Conservation (phyloP, 495 filamentous ascomycete genomes). For the Neurospora sp. region DNA sequence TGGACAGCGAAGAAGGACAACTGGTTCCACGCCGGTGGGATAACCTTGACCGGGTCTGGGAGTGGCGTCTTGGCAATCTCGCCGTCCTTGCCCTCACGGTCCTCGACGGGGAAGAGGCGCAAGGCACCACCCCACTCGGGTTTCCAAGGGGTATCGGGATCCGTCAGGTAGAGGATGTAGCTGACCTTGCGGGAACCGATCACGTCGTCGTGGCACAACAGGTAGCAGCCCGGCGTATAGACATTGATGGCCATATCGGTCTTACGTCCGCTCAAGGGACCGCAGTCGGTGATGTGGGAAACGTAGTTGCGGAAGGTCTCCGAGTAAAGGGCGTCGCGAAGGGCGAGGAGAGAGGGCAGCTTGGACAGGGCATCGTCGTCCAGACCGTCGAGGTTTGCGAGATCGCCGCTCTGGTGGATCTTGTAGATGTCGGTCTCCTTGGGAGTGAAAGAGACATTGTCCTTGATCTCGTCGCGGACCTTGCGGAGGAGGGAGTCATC, state of each 20-base stretch:
- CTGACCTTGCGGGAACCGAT: constrained; percentile 88
- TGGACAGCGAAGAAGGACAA: constrained; percentile 96
- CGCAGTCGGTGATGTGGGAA: constrained; percentile 71
- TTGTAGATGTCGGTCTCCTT: constrained; percentile 99
- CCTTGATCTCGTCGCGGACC: constrained; percentile 81
- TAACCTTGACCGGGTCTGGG: constrained; percentile 62
- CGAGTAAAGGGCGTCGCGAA: constrained; percentile 91
- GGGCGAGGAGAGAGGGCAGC: constrained; percentile 72
- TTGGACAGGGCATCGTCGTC: constrained; percentile 70
- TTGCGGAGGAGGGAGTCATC: constrained; percentile 67
- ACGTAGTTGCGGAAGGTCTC: constrained; percentile 80
- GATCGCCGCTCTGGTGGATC: constrained; percentile 95
- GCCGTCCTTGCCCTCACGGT: constrained; percentile 54
- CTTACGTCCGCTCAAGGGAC: constrained; percentile 81
- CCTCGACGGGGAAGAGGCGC: constrained; percentile 70
- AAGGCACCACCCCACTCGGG: constrained; percentile 89
- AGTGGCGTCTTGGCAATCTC: constrained; percentile 62
- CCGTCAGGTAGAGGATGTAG: constrained; percentile 94
- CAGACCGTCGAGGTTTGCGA: constrained; percentile 92
- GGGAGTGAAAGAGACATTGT: constrained; percentile 85
- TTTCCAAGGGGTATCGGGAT: constrained; percentile 87
- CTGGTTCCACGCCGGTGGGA: constrained; percentile 95
- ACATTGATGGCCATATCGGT: constrained; percentile 99
- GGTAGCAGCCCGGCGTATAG: constrained; percentile 90
- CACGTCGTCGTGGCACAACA: constrained; percentile 96